Evolutionary conservation across 2,329 filamentous ascomycete species (phyloP), one percentile per base, ranked within the genome.

Genomic region (Plenodomus tracheiphilus): DNA sequence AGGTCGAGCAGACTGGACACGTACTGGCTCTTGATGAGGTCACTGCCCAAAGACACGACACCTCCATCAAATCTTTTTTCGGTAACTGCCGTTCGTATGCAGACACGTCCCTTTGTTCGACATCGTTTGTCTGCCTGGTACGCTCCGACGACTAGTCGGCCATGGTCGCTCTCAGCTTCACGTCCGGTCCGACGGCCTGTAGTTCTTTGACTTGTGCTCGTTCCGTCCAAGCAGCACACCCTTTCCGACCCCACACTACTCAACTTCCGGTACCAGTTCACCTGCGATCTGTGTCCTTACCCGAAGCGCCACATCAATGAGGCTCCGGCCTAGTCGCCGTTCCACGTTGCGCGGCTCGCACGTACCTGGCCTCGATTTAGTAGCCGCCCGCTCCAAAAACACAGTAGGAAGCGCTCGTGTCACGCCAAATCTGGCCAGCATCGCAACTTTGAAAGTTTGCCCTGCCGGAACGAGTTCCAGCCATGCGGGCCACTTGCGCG

Each of bases 231-330:
- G 6, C 17, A 25, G 28, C 15, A 7, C 4, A 40, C 37, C 39
- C 44, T 46, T 18, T 44, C 48, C 48, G 47, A 54, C 54, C 40
- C 57, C 49, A 44, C 28, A 4, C 11, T 10, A 15, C 28, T 8
- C 28, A 11, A 32, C 4, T 32, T n/a, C 6, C 28, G 28, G 28
- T 32, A 32, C 6, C 28, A 32, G 28, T 32, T 32, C 51, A 49
- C 35, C 41, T 44, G 32, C 39, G 18, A 46, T 43, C 48, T 17
- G 46, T 32, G 4, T 40, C 39, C 35, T 41, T 51, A 47, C 40
- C 43, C 41, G 46, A 56, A 51, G 57, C 55, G 64, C 66, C 58
- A 41, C 43, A 58, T 66, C 65, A 58, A 58, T 66, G 66, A 58
- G 66, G 66, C 65, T 70, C 62, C 61, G 54, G 56, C 51, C 53